Evolutionary conservation across 495 filamentous ascomycete species (phyloP).

Genomic region (Venustampulla echinocandica): DNA sequence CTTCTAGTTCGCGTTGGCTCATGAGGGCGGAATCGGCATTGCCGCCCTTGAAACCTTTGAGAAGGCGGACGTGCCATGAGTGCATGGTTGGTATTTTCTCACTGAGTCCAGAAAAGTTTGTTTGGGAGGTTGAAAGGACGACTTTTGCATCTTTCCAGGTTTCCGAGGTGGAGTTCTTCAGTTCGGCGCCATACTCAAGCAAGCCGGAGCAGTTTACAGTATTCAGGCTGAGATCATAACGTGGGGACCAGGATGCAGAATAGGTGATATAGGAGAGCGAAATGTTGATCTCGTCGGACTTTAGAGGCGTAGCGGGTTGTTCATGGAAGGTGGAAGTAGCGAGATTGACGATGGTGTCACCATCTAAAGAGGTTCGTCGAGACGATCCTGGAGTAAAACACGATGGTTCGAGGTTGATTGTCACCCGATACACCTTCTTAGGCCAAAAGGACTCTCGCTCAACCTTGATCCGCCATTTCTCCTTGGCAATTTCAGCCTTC

Average conservation of each 20-base stretch:
- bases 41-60: constrained; percentile 13
- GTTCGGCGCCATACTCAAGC: constrained; percentile 55
- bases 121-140: constrained; percentile 59
- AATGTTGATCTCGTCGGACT: constrained; percentile 31
- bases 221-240: constrained; percentile 56
- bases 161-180: constrained; percentile 57
- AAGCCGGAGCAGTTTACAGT: constrained; percentile 44
- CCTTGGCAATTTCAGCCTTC: constrained; percentile 34
- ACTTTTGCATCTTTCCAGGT: constrained; percentile 59
- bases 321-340: constrained; percentile 19
- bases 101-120: constrained; percentile 50
- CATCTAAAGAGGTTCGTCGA: constrained; percentile 44
- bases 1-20: constrained; percentile 1
- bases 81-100: constrained; percentile 49
- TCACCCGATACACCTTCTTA: constrained; percentile 46
- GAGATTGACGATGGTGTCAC: constrained; percentile 22
- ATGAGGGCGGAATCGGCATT: constrained; percentile 11
- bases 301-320: constrained; percentile 12
- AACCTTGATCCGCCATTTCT: constrained; percentile 41
- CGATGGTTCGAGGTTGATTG: constrained; percentile 46
- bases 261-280: constrained; percentile 56
- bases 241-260: constrained; percentile 54
- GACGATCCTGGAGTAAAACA: constrained; percentile 45
- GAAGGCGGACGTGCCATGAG: constrained; percentile 50
- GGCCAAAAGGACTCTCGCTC: constrained; percentile 51